Percentiles rank a stretch among this genome's conserved stretches.
Conservation (phyloP, 805 yeast genomes). For the Yamadazyma olivae region DNA sequence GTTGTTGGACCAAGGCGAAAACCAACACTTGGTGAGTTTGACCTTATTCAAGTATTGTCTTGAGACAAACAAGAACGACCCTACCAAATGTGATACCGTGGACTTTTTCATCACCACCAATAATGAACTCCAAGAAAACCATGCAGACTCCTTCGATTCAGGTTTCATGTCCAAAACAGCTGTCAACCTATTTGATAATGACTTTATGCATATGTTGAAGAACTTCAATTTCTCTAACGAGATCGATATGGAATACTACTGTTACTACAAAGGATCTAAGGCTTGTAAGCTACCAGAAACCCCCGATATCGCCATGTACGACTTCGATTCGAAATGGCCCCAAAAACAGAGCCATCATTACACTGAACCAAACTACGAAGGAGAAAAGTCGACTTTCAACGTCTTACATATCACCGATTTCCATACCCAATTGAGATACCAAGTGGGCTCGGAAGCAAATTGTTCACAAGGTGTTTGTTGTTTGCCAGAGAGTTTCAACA, state of each 20-base stretch:
- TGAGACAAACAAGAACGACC: slow-evolving; percentile 20
- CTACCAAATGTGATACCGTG: slow-evolving; percentile 28
- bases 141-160: slow-evolving; percentile 16
- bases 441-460: slow-evolving; percentile 56
- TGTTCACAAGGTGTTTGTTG: slow-evolving; percentile 61
- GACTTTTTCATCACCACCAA: slow-evolving; percentile 39
- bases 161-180: slow-evolving; percentile 23
- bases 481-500: slow-evolving; percentile 45
- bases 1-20: slow-evolving; percentile 27
- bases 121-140: slow-evolving; percentile 13
- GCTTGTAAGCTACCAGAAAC: slow-evolving; percentile 53
- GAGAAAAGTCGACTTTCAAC: slow-evolving; percentile 41
- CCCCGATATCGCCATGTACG: slow-evolving; percentile 35
- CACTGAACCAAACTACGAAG: slow-evolving; percentile 25
- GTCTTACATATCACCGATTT: slow-evolving; percentile 68
- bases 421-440: slow-evolving; percentile 56
- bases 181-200: slow-evolving; percentile 36
- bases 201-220: slow-evolving; percentile 34
- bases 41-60: slow-evolving; percentile 35
- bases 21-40: slow-evolving; percentile 33
- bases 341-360: slow-evolving; percentile 21
- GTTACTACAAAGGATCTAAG: slow-evolving; percentile 41
- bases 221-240: slow-evolving; percentile 35
- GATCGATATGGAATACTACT: slow-evolving; percentile 46
- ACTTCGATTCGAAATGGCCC: slow-evolving; percentile 36